Conservation (phyloP, 352 stramenopile species). For the Phytopythium chamaehyphon region DNA sequence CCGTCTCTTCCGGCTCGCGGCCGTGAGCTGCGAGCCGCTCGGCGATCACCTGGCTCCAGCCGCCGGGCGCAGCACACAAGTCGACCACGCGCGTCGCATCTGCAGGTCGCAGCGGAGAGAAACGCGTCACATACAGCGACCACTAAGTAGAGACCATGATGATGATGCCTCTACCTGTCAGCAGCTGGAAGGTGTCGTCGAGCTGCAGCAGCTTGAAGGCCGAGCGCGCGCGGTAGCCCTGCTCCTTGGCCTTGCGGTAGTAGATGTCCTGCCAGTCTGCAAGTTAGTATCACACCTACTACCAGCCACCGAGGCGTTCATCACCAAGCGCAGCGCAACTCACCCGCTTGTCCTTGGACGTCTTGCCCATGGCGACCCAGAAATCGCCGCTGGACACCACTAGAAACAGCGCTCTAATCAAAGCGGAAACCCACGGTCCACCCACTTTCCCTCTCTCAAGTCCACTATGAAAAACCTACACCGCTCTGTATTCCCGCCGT, state of each 20-base stretch:
- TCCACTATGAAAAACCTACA: too few species aligned
- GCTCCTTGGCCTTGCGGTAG: conserved; percentile 91
- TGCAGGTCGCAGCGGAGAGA: conserved; percentile 9
- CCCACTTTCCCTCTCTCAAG: too few species aligned
- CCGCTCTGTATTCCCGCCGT: too few species aligned
- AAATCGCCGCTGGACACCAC: background rate
- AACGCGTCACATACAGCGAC: background rate
- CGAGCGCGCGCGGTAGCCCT: conserved; percentile 95
- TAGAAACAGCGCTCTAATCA: too few species aligned
- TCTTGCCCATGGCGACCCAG: conserved; percentile 68
- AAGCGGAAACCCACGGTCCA: too few species aligned
- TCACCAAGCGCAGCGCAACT: background rate
- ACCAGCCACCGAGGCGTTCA: too few species aligned
- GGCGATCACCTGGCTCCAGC: conserved; percentile 85
- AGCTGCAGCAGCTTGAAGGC: conserved; percentile 99
- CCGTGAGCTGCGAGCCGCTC: conserved; percentile 44
- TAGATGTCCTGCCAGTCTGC: conserved; percentile 78
- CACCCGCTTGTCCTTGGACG: conserved; percentile 90
- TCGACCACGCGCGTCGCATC: conserved; percentile 80
- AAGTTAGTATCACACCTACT: background rate
- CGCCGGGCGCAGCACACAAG: conserved; percentile 77
- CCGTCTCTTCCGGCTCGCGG: conserved; percentile 3
- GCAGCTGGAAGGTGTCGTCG: conserved; percentile 97
- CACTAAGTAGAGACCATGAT: background rate
- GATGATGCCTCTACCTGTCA: conserved; percentile 40